Base-by-base conservation (phyloP, 768 basidiomycete species). In the Trametes cinnabarina region DNA sequence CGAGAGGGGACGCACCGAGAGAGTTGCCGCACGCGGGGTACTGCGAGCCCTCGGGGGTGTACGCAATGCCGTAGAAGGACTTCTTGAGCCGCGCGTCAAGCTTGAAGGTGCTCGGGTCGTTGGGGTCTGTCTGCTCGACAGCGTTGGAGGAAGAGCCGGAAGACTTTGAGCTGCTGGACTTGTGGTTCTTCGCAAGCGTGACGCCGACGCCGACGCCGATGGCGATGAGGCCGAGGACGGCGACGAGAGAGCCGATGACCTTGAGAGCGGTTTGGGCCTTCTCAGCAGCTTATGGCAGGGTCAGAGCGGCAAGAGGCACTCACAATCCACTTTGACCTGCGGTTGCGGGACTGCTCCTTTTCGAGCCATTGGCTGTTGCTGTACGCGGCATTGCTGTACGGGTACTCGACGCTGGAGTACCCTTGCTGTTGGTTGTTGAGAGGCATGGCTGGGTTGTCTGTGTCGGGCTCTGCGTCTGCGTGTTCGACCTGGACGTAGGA, bases 21-120 rank as follows among this genome's bases (percentile, higher is more conserved):
- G 66, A 72, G 53, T 79, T 86, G 10, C 86, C 87, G 63, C 91
- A 93, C 32, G 80, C 68, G 0, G 91, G 91, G 22, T 86, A 70
- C 63, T 86, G 83, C n/a, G 86, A 84, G 39, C 85, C 85, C 19
- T 75, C 73, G 9, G 94, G 93, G 1, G 92, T 93, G 71, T 96
- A 96, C 0, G 94, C 94, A 22, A 96, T 67, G 4, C 90, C 94
- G 69, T 87, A 96, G 74, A 97, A 91, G 0, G 84, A 79, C 62
- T 89, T 83, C 60, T 86, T 79, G 48, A 96, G 73, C 28, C 79
- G 78, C 2, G 82, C 50, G 70, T 95, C 82, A 73, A 86, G 88
- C 19, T 73, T 71, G 72, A 95, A 97, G 17, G 79, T 79, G 71
- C 85, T 92, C 3, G 94, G 92, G 71, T 95, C 90, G 63, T 78